These are phyloP conservation scores for Boechera divaricarpa DNA, from an alignment of 345 rosid species.

Conservation along the genomic window DNA sequence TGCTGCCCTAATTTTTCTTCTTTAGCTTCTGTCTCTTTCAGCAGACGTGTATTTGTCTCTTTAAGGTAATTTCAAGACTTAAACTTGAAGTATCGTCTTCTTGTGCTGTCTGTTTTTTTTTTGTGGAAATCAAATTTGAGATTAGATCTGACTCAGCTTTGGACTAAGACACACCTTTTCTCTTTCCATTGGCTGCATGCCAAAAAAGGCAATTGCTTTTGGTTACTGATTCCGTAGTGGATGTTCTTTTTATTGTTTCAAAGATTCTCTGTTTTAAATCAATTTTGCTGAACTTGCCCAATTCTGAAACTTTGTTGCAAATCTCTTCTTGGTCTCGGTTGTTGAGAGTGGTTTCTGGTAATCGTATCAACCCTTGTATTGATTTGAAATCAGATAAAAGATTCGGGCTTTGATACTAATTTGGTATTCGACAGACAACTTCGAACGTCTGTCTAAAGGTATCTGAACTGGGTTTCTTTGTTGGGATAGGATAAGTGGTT, in stretches of 20 bases:
- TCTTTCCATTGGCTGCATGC: slow-evolving; percentile 35
- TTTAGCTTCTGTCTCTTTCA: slow-evolving; percentile 34
- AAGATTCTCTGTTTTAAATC: slow-evolving; percentile 14
- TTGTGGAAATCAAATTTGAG: slow-evolving; percentile 15
- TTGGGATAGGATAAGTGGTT: slow-evolving; percentile 29
- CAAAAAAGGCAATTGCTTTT: slow-evolving; percentile 18
- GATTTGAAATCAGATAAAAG: slow-evolving; percentile 17
- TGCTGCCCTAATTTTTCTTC: slow-evolving; percentile 14
- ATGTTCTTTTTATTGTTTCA: slow-evolving; percentile 20
- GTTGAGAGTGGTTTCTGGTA: slow-evolving; percentile 16
- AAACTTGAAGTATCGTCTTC: slow-evolving; percentile 46
- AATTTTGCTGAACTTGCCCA: slow-evolving; percentile 12
- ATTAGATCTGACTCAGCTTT: slow-evolving; percentile 51
- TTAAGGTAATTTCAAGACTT: slow-evolving; percentile 51
- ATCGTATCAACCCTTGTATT: slow-evolving; percentile 14
- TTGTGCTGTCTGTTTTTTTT: slow-evolving; percentile 6
- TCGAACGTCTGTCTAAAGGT: neutral
- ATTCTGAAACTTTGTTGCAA: slow-evolving; percentile 18
- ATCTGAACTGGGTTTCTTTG: slow-evolving; percentile 12
- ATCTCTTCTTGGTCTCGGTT: slow-evolving; percentile 1
- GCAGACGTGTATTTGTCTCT: slow-evolving; percentile 45
- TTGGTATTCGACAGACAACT: neutral
- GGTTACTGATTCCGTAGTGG: slow-evolving; percentile 5
- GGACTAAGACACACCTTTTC: slow-evolving; percentile 26
- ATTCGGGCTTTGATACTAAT: slow-evolving; percentile 17